phyloP scores from a whole-genome alignment of 2,329 filamentous ascomycete genomes.

The Cytospora schulzeri region DNA sequence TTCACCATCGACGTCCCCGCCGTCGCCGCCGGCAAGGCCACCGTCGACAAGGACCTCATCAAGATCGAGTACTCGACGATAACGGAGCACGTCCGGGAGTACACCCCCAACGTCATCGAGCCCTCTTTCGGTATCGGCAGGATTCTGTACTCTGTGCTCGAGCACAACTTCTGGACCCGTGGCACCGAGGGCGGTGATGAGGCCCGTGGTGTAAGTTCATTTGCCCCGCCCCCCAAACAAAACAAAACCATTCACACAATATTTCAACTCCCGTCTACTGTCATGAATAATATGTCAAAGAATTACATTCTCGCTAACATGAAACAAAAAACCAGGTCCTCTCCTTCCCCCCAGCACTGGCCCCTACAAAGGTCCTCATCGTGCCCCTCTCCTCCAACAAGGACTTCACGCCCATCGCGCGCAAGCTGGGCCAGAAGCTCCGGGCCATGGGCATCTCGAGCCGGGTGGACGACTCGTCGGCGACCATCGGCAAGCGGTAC shows the following conservation, averaged over 20 bases:
- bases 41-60: constrained; percentile 78
- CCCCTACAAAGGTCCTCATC: constrained; percentile 94
- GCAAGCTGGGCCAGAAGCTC: constrained; percentile 73
- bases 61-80: constrained; percentile 82
- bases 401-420: constrained; percentile 77
- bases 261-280: too few relatives aligned
- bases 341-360: constrained; percentile 64
- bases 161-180: constrained; percentile 95
- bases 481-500: constrained; percentile 93
- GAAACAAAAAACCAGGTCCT: constrained; percentile 56
- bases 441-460: constrained; percentile 77
- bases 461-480: constrained; percentile 86
- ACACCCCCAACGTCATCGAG: constrained; percentile 94
- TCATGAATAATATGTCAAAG: too few relatives aligned
- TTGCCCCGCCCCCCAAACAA: not conserved
- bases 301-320: constrained; percentile 23
- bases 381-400: constrained; percentile 83
- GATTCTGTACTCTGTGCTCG: constrained; percentile 89
- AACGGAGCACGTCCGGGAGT: constrained; percentile 83
- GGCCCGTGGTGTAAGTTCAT: constrained; percentile 75
- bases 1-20: constrained; percentile 74
- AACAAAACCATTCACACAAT: too few relatives aligned
- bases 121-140: constrained; percentile 96
- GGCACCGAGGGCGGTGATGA: constrained; percentile 71
- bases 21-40: constrained; percentile 70